phyloP scores from a whole-genome alignment of 768 basidiomycete species.

The Vishniacozyma victoriae region DNA sequence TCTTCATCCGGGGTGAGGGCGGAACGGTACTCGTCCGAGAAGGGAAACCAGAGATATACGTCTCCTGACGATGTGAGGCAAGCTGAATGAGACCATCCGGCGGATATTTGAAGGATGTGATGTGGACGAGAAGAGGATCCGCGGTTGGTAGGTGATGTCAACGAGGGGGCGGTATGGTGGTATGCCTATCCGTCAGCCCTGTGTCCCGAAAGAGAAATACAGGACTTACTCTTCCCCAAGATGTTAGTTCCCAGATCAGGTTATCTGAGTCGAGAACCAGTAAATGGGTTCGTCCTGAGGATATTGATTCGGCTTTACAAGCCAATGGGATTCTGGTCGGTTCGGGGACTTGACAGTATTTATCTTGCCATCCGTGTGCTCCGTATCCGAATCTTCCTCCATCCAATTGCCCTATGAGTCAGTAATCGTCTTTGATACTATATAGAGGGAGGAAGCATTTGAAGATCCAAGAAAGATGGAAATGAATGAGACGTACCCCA shows the following conservation, averaged over 20 bases:
- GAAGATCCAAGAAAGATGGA: not conserved
- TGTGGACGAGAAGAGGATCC: constrained; percentile 17
- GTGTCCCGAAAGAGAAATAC: not conserved
- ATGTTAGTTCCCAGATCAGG: constrained; percentile 37
- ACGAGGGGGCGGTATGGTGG: constrained; percentile 27
- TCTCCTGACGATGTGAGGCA: constrained; percentile 28
- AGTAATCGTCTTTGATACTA: too few species aligned
- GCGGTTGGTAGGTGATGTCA: constrained; percentile 21
- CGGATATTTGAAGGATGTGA: constrained; percentile 32
- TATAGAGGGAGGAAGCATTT: not conserved
- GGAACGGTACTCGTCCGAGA: constrained; percentile 16
- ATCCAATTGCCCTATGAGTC: constrained; percentile 27
- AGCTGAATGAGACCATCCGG: constrained; percentile 38
- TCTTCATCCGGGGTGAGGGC: constrained; percentile 14
- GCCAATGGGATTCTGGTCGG: constrained; percentile 35
- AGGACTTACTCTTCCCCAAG: constrained; percentile 27
- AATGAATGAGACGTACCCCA: constrained; percentile 35
- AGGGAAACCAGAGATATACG: constrained; percentile 37
- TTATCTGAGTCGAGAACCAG: constrained; percentile 39
- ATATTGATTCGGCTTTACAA: constrained; percentile 27
- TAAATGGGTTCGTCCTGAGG: constrained; percentile 30
- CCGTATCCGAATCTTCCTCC: constrained; percentile 15
- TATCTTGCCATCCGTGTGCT: constrained; percentile 18
- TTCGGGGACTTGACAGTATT: constrained; percentile 19
- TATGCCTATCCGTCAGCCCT: constrained; percentile 22